Conservation (phyloP, 306 rosid genomes). For the Gynostemma pentaphyllum region DNA sequence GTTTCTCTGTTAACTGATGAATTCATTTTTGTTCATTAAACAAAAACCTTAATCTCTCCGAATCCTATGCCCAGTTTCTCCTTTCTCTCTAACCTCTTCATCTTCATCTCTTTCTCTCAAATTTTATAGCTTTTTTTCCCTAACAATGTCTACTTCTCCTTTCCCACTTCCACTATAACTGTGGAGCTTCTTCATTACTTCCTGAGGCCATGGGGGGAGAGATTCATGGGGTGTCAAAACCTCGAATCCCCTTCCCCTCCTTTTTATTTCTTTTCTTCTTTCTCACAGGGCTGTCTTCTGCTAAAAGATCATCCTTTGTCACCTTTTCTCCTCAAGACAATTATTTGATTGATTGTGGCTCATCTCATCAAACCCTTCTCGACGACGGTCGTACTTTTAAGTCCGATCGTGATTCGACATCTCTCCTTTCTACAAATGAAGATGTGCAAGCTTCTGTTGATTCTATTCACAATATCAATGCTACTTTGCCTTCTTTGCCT, state of each 20-base stretch:
- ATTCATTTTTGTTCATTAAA: slow-evolving; percentile 7
- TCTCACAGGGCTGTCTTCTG: slow-evolving; percentile 8
- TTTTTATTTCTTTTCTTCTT: slow-evolving; percentile 5
- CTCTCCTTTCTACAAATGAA: slow-evolving; percentile 45
- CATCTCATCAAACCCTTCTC: slow-evolving; percentile 27
- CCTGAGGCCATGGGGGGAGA: slow-evolving; percentile 23
- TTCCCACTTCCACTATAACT: background rate
- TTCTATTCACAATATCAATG: slow-evolving; percentile 13
- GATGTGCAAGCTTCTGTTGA: slow-evolving; percentile 34
- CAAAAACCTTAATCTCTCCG: background rate
- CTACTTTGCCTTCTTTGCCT: slow-evolving; percentile 28
- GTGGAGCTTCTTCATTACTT: background rate
- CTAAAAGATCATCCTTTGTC: background rate
- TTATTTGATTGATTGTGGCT: slow-evolving; percentile 69
- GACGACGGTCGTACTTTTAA: slow-evolving; percentile 55
- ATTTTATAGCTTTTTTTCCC: background rate
- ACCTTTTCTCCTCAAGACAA: slow-evolving; percentile 39
- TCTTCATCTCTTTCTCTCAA: background rate
- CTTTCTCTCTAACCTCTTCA: background rate
- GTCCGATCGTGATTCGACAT: slow-evolving; percentile 55
- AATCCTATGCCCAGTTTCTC: slow-evolving; percentile 16
- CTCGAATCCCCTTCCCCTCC: slow-evolving; percentile 19
- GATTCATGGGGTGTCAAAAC: slow-evolving; percentile 10
- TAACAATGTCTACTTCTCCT: background rate
- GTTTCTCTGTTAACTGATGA: slow-evolving; percentile 11